Percentiles rank a stretch among this genome's conserved stretches.
Evolutionary conservation across 371 early-diverging fungal species (phyloP).

Genomic region (Mortierella sp.): DNA sequence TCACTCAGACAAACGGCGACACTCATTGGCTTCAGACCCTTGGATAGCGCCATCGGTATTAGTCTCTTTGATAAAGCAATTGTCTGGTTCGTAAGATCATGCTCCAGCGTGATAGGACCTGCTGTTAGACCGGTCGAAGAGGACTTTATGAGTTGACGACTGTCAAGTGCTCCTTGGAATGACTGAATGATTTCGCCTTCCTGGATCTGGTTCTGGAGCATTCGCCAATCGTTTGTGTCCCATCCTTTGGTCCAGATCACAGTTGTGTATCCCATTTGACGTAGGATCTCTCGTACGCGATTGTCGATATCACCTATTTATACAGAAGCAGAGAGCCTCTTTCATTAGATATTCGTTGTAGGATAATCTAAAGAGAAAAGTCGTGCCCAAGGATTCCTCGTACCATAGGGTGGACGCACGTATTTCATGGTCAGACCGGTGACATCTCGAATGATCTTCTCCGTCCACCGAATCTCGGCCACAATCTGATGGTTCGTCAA

Average conservation of each 20-base stretch:
- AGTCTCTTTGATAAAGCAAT: constrained; percentile 28
- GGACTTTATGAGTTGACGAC: too few relatives aligned
- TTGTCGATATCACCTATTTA: constrained; percentile 73
- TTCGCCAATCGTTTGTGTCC: constrained; percentile 57
- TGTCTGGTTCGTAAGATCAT: constrained; percentile 41
- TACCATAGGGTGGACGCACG: constrained; percentile 55
- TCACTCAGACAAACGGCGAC: constrained; percentile 29
- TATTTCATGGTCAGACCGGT: constrained; percentile 59
- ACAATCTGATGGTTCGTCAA: constrained; percentile 77
- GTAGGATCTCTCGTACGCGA: constrained; percentile 74
- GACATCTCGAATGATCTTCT: constrained; percentile 65
- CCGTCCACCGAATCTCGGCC: constrained; percentile 79
- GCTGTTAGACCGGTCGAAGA: too few relatives aligned
- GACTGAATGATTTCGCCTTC: constrained; percentile 21
- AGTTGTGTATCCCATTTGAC: constrained; percentile 60
- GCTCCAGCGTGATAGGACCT: constrained; percentile 47
- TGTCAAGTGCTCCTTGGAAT: constrained; percentile 13
- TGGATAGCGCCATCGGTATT: constrained; percentile 27
- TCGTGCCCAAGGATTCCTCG: too few relatives aligned
- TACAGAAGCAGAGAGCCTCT: background rate
- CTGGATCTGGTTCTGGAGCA: constrained; percentile 20
- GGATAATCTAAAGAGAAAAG: background rate
- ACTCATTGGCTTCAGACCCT: constrained; percentile 42
- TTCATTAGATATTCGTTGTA: background rate
- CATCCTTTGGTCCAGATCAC: constrained; percentile 64